Evolutionary conservation across 139 green algal genomes (phyloP).

Genomic region (Deuterostichococcus epilithicus): DNA sequence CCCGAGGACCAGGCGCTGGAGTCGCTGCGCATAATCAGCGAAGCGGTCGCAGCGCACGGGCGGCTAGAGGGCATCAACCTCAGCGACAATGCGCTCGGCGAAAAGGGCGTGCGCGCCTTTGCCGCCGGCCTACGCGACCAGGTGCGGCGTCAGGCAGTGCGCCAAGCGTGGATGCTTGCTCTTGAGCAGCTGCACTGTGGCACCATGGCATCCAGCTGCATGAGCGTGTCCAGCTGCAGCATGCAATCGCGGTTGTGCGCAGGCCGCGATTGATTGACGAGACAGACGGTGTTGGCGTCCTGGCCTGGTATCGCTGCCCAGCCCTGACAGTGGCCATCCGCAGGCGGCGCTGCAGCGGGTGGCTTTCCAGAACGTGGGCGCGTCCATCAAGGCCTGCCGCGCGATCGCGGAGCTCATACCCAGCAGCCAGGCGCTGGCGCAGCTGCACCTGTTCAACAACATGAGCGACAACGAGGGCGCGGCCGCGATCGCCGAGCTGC

Average conservation of each 20-base stretch:
- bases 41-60: conserved; percentile 43
- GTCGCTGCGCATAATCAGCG: conserved; percentile 63
- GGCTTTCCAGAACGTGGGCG: conserved; percentile 84
- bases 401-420: conserved; percentile 74
- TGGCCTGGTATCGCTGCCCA: no score
- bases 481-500: conserved; percentile 35
- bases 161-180: background rate
- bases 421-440: conserved; percentile 27
- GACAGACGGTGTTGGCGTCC: no score
- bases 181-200: background rate
- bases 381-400: conserved; percentile 77
- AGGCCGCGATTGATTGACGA: no score
- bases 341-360: conserved; percentile 53
- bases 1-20: conserved; percentile 83
- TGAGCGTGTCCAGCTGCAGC: no score
- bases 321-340: background rate
- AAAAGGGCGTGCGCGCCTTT: conserved; percentile 88
- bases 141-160: conserved; percentile 31
- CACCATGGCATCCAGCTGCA: no score
- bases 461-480: conserved; percentile 81
- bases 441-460: conserved; percentile 94
- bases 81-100: conserved; percentile 88
- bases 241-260: no score
- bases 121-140: conserved; percentile 54
- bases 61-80: conserved; percentile 69